phyloP scores from a whole-genome alignment of 768 basidiomycete species.

The Infundibulicybe gibba region DNA sequence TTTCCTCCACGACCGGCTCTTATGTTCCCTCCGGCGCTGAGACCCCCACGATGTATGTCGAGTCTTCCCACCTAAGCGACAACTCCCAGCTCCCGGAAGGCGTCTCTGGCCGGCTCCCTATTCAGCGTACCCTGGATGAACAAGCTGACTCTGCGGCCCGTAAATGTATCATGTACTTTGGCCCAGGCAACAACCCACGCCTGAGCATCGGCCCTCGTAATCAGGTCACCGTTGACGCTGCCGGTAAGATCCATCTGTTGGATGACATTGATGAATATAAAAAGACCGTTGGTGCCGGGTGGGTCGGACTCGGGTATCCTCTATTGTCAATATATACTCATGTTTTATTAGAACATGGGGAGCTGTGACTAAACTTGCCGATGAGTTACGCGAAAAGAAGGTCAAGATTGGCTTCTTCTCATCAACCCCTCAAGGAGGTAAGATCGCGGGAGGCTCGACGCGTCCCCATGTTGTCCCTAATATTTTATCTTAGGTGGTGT shows the following conservation, averaged over 20 bases:
- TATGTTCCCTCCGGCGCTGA: slow-evolving; percentile 75
- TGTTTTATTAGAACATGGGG: slow-evolving; percentile 60
- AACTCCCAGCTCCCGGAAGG: slow-evolving; percentile 39
- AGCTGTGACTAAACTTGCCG: slow-evolving; percentile 75
- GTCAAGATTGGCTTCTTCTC: slow-evolving; percentile 93
- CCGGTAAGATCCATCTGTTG: slow-evolving; percentile 80
- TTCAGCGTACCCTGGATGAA: slow-evolving; percentile 75
- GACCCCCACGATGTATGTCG: slow-evolving; percentile 69
- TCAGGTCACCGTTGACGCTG: slow-evolving; percentile 85
- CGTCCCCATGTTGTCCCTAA: slow-evolving; percentile 6
- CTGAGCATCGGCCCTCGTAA: slow-evolving; percentile 80
- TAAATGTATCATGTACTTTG: slow-evolving; percentile 81
- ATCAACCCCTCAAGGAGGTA: slow-evolving; percentile 92
- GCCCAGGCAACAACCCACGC: slow-evolving; percentile 81
- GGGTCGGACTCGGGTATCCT: slow-evolving; percentile 6
- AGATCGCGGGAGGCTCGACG: slow-evolving; percentile 5
- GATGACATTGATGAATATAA: slow-evolving; percentile 79
- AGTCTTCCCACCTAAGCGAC: slow-evolving; percentile 47
- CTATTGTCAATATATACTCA: slow-evolving; percentile 5
- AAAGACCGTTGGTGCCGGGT: slow-evolving; percentile 65
- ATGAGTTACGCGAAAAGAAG: slow-evolving; percentile 83
- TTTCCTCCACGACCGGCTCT: slow-evolving; percentile 77
- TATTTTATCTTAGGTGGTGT: slow-evolving; percentile 67
- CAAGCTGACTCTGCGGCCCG: slow-evolving; percentile 86
- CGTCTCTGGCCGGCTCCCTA: slow-evolving; percentile 58